Conservation (phyloP, 169 alveolate species). For the Nephromyces sp. region DNA sequence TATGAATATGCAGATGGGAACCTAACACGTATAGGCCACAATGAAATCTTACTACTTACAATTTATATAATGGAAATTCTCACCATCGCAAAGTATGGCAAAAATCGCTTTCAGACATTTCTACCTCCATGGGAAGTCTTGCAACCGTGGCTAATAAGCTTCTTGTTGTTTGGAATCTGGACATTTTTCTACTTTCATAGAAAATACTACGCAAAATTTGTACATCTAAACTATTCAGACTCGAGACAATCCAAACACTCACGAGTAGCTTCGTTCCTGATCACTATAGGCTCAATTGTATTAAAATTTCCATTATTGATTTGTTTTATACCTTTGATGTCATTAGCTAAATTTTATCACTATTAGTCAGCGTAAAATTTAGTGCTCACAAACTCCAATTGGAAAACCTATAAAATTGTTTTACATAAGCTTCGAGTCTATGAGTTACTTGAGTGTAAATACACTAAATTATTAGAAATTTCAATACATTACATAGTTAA, state of each 20-base stretch:
- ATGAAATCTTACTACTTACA: slow-evolving; percentile 19
- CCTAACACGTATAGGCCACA: slow-evolving; percentile 27
- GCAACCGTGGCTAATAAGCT: slow-evolving; percentile 14
- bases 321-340: background rate
- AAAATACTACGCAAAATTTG: background rate
- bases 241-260: background rate
- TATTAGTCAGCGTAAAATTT: too few species aligned
- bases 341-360: background rate
- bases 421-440: too few species aligned
- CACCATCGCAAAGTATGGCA: slow-evolving; percentile 24
- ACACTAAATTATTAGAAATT: too few species aligned
- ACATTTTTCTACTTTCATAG: slow-evolving; percentile 21
- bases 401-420: too few species aligned
- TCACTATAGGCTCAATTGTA: background rate
- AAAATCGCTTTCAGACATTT: background rate
- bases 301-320: background rate
- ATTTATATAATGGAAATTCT: slow-evolving; percentile 15
- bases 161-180: slow-evolving; percentile 13
- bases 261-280: background rate
- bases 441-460: too few species aligned
- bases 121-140: slow-evolving; percentile 4
- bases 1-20: slow-evolving; percentile 24
- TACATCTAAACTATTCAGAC: too few species aligned
- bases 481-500: too few species aligned
- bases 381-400: too few species aligned